Percentiles rank a stretch among this genome's conserved stretches.
Evolutionary conservation across 495 filamentous ascomycete genomes (phyloP).

Genomic region (Choiromyces venosus): DNA sequence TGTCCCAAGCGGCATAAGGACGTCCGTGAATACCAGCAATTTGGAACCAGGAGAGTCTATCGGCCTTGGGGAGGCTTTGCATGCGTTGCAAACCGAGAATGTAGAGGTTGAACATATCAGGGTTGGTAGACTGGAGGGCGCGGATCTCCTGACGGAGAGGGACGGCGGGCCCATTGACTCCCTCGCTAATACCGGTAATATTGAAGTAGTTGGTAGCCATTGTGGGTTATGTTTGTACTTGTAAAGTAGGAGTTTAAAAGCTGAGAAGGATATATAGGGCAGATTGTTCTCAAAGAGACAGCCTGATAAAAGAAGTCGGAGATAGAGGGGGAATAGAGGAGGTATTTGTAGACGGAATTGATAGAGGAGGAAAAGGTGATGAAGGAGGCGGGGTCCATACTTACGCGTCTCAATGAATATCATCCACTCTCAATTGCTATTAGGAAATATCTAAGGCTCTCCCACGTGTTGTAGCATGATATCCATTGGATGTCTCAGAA

Average conservation of each 20-base stretch:
- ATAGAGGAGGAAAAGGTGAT: conserved; percentile 45
- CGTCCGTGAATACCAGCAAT: conserved; percentile 44
- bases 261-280: conserved; percentile 2
- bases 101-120: conserved; percentile 41
- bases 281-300: background rate
- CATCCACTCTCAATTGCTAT: background rate
- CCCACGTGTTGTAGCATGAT: background rate
- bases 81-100: conserved; percentile 41
- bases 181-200: conserved; percentile 30
- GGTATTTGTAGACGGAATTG: conserved; percentile 55
- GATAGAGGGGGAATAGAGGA: conserved; percentile 51
- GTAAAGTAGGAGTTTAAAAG: background rate
- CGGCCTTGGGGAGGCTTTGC: conserved; percentile 39
- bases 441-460: background rate
- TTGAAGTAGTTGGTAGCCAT: conserved; percentile 28
- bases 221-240: conserved; percentile 1
- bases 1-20: conserved; percentile 43
- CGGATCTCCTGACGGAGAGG: conserved; percentile 32
- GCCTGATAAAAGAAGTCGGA: conserved; percentile 47
- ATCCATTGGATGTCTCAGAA: background rate
- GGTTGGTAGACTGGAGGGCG: conserved; percentile 14
- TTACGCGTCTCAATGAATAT: background rate
- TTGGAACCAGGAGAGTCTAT: conserved; percentile 38
- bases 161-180: conserved; percentile 20
- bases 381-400: background rate